Percentiles rank a stretch among this genome's conserved stretches.
Conservation (phyloP, 371 early-diverging fungal species). For the Sporodiniella umbellata region DNA sequence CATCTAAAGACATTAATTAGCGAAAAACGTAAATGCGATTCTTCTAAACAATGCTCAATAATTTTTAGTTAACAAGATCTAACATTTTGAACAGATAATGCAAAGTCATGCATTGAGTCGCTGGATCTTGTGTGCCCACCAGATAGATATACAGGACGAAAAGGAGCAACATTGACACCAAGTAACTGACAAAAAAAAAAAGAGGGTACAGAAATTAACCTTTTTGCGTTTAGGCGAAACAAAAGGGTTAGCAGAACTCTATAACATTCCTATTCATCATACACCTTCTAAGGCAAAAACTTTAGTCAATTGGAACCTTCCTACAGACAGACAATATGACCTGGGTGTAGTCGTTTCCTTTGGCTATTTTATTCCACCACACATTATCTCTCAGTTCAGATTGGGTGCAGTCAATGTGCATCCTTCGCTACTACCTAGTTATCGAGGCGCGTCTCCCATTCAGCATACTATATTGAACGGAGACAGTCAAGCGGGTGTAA, state of each 20-base stretch:
- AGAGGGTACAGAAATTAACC: no score
- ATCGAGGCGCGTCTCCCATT: slow-evolving; percentile 92
- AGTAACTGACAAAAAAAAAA: no score
- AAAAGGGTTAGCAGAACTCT: slow-evolving; percentile 37
- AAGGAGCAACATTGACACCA: slow-evolving; percentile 34
- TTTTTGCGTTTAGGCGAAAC: slow-evolving; percentile 30
- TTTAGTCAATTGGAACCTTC: slow-evolving; percentile 31
- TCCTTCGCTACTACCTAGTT: slow-evolving; percentile 84
- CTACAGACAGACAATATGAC: slow-evolving; percentile 45
- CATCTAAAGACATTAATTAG: slow-evolving; percentile 60
- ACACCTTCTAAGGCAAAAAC: slow-evolving; percentile 25
- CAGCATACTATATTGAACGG: slow-evolving; percentile 82
- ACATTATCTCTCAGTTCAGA: slow-evolving; percentile 64
- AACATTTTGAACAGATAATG: background rate
- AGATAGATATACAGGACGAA: slow-evolving; percentile 49
- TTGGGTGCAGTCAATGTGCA: slow-evolving; percentile 84
- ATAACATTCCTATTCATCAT: slow-evolving; percentile 24
- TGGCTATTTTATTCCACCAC: slow-evolving; percentile 83
- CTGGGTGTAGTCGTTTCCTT: slow-evolving; percentile 93
- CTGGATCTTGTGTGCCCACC: slow-evolving; percentile 74
- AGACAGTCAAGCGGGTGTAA: slow-evolving; percentile 78
- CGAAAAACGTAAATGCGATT: slow-evolving; percentile 46
- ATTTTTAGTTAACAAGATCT: no score
- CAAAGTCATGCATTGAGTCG: slow-evolving; percentile 36
- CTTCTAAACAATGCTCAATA: no score